These are phyloP conservation scores for Aspergillus tubingensis DNA, from an alignment of 2,329 filamentous ascomycete genomes.

Conservation along the genomic window DNA sequence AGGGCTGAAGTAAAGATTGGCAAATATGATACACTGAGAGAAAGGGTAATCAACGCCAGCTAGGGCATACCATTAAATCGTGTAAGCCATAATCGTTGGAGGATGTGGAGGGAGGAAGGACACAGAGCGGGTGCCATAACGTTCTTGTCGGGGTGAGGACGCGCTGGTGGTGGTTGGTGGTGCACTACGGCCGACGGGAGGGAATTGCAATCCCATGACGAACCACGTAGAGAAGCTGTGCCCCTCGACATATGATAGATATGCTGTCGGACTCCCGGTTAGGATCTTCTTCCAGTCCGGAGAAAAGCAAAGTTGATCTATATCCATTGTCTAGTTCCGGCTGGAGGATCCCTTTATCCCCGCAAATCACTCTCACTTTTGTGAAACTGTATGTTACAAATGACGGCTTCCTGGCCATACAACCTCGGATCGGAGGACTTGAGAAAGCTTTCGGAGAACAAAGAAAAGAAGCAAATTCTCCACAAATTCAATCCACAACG, in stretches of 20 bases:
- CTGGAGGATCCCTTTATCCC: background rate
- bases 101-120: constrained; percentile 1
- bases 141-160: constrained; percentile 4
- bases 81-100: constrained; percentile 22
- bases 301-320: too few species aligned
- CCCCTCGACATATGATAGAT: background rate
- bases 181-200: background rate
- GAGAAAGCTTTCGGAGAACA: background rate
- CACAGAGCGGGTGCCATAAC: background rate
- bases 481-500: background rate
- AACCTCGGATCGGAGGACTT: background rate
- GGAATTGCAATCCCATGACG: background rate
- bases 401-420: background rate
- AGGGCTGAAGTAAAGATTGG: background rate
- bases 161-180: background rate
- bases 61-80: constrained; percentile 32
- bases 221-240: background rate
- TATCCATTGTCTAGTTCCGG: too few species aligned
- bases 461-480: background rate
- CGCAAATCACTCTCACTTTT: background rate
- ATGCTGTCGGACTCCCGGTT: background rate
- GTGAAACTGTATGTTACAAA: background rate
- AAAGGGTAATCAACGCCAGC: constrained; percentile 17
- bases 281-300: too few species aligned
- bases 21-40: constrained; percentile 13